Conservation (phyloP, 352 stramenopile species). For the Pythium rishiriense region DNA sequence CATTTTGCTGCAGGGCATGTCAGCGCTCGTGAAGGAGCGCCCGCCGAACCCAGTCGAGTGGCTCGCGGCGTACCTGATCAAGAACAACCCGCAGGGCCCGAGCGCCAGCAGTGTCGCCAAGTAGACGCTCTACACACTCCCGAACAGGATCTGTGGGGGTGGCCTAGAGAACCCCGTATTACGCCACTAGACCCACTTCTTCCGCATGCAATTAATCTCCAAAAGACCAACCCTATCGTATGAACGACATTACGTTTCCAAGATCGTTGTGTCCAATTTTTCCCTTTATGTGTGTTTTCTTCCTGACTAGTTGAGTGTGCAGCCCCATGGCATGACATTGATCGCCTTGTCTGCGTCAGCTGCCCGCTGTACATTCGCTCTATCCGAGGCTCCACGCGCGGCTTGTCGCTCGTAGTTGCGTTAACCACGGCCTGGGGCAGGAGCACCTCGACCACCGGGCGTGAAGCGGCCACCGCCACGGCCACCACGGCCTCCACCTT, state of each 20-base stretch:
- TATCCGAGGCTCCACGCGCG: neutral
- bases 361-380: slow-evolving; percentile 3
- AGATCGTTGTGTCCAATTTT: neutral
- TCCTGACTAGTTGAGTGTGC: slow-evolving; percentile 13
- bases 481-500: slow-evolving; percentile 34
- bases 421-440: slow-evolving; percentile 21
- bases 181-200: too few relatives aligned
- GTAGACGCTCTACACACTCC: slow-evolving; percentile 28
- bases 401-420: neutral
- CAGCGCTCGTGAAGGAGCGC: slow-evolving; percentile 96
- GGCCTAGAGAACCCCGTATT: too few relatives aligned
- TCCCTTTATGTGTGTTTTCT: slow-evolving; percentile 5
- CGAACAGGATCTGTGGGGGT: neutral
- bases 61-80: slow-evolving; percentile 95
- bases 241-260: slow-evolving; percentile 12
- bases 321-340: neutral
- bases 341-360: neutral
- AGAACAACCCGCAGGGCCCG: slow-evolving; percentile 94
- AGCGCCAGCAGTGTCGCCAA: slow-evolving; percentile 52
- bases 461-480: slow-evolving; percentile 39
- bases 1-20: slow-evolving; percentile 98
- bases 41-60: slow-evolving; percentile 97
- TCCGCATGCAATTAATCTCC: too few relatives aligned
- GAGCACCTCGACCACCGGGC: slow-evolving; percentile 30
- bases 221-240: slow-evolving; percentile 8